These are phyloP conservation scores for Endothia cerciana DNA, from an alignment of 2,329 filamentous ascomycete genomes.

Conservation along the genomic window DNA sequence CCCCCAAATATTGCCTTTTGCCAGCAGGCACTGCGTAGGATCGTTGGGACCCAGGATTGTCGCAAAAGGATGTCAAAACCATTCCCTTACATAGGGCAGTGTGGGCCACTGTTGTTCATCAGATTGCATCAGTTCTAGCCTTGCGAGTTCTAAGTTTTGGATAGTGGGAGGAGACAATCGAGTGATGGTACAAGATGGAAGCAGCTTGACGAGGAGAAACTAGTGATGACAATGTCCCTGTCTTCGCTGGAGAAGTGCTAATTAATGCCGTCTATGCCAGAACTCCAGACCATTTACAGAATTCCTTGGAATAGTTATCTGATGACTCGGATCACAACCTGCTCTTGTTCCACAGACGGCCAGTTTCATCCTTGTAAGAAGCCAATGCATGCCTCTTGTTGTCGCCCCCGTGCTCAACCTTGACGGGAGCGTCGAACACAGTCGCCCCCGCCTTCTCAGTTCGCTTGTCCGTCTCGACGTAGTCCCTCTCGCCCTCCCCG, in stretches of 20 bases:
- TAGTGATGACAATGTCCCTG: neutral
- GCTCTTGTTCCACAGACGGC: slow-evolving; percentile 36
- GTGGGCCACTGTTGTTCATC: no score
- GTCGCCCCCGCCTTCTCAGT: slow-evolving; percentile 37
- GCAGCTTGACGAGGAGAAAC: neutral
- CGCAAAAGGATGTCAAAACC: no score
- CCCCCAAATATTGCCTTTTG: no score
- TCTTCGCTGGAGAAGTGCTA: neutral
- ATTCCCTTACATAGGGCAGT: no score
- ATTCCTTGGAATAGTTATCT: neutral
- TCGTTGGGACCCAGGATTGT: no score
- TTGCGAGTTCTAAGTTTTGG: neutral
- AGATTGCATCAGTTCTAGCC: neutral
- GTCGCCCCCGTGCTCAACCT: slow-evolving; percentile 46
- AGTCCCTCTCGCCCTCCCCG: slow-evolving; percentile 48
- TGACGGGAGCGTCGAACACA: slow-evolving; percentile 42
- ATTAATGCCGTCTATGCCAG: neutral
- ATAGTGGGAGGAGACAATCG: neutral
- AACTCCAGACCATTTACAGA: neutral
- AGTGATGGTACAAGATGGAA: neutral
- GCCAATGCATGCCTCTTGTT: slow-evolving; percentile 47
- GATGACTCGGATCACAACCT: slow-evolving; percentile 32
- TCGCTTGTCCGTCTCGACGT: slow-evolving; percentile 44
- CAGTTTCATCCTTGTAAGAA: slow-evolving; percentile 44
- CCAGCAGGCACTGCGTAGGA: no score